Base-by-base conservation (phyloP, 257 asterid species). In the Nicotiana paniculata region DNA sequence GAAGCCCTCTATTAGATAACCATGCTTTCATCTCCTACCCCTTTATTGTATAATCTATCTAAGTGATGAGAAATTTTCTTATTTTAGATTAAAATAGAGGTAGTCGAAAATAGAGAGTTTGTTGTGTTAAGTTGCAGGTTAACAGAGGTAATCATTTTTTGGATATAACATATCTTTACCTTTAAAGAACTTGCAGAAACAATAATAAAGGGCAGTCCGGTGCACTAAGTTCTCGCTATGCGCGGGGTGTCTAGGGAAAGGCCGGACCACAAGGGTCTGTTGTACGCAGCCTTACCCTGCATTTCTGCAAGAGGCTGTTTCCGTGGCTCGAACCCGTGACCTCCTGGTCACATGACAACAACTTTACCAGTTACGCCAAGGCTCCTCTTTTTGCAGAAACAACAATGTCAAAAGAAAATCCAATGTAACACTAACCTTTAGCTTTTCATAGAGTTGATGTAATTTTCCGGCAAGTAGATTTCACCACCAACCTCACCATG, bases 401-500 rank as follows among this genome's bases (percentile, higher is more conserved):
- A 53, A 53, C 58, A 53, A 13, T 13, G 58, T 15, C 6, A 53
- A 15, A 18, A 4, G 51, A 43, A 43, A 53, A 3, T 13, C 18
- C 58, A 4, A 46, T 48, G 17, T 15, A 65, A 64, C 16, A 67
- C 82, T 81, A 61, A 90, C 94, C 89, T 89, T 88, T 78, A 90
- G 85, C 32, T 83, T 75, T 85, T 89, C 79, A 74, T 18, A 48
- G 93, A 86, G 84, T 91, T 82, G 18, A 87, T 17, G 74, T 93
- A 95, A 79, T 81, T 90, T 83, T 89, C 97, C 0, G 97, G 99
- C 87, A 93, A 87, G 89, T 95, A 95, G 79, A 95, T 95, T 83
- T 95, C 99, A 66, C 99, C 99, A 33, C 99, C 99, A 81, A 87
- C 82, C 91, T 95, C 99, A 37, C 99, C 99, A 77, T 93, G 96